Evolutionary conservation across 768 basidiomycete genomes (phyloP).

Genomic region (Termitomyces sp.): DNA sequence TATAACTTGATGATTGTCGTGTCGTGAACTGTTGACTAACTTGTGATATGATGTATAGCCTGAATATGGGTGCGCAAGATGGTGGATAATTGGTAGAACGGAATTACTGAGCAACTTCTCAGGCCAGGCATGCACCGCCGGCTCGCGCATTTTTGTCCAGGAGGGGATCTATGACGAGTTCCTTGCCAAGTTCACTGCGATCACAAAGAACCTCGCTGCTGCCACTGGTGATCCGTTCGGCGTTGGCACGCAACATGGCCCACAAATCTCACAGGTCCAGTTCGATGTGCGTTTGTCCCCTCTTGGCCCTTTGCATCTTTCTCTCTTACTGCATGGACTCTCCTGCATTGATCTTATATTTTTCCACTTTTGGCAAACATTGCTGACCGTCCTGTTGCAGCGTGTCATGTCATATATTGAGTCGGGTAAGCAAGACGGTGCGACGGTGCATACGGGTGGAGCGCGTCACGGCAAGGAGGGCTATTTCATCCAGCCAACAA

Average conservation of each 20-base stretch:
- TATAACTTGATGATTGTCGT: not conserved
- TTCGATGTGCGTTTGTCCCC: too few species aligned
- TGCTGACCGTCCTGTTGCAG: conserved; percentile 28
- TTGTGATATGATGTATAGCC: conserved; percentile 15
- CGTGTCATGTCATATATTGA: conserved; percentile 74
- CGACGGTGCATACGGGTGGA: conserved; percentile 62
- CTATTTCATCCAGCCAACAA: conserved; percentile 69
- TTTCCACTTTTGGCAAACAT: not conserved
- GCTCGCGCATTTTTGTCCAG: too few species aligned
- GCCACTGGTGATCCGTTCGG: too few species aligned
- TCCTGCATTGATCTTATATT: not conserved
- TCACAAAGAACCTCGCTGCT: too few species aligned
- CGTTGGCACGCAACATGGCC: too few species aligned
- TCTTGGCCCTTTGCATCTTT: not conserved
- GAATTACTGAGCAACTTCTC: not conserved
- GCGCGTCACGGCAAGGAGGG: conserved; percentile 57
- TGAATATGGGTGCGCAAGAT: conserved; percentile 35
- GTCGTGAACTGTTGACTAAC: too few species aligned
- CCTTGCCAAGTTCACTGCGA: too few species aligned
- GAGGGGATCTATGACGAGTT: too few species aligned
- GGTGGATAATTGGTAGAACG: too few species aligned
- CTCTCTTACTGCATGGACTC: not conserved
- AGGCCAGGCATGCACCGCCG: conserved; percentile 70
- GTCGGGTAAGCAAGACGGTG: conserved; percentile 70
- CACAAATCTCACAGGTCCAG: too few species aligned